Percentiles rank a stretch among this genome's conserved stretches.
Evolutionary conservation across 306 rosid genomes (phyloP).

Genomic region (Geum urbanum): DNA sequence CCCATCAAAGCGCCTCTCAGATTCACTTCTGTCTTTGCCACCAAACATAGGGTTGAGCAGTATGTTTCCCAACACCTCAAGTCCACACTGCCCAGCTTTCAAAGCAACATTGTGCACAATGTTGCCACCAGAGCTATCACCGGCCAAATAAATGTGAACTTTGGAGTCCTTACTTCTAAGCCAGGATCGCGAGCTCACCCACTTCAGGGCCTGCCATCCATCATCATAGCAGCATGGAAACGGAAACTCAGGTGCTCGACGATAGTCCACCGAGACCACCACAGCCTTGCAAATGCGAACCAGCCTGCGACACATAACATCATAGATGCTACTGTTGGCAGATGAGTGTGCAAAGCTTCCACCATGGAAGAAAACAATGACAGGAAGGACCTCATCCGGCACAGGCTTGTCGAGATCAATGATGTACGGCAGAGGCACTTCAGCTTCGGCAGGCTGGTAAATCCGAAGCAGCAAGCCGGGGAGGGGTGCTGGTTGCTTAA

Average conservation of each 20-base stretch:
- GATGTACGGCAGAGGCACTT: constrained; percentile 34
- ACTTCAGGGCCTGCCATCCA: constrained; percentile 81
- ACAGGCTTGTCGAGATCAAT: constrained; percentile 70
- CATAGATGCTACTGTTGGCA: constrained; percentile 86
- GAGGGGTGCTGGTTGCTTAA: constrained; percentile 36
- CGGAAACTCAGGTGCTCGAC: constrained; percentile 83
- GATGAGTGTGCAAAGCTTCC: constrained; percentile 98
- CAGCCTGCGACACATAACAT: constrained; percentile 75
- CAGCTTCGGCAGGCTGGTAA: constrained; percentile 65
- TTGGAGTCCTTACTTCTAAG: constrained; percentile 78
- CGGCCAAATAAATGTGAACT: constrained; percentile 74
- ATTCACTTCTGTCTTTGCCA: constrained; percentile 71
- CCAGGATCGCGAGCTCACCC: constrained; percentile 84
- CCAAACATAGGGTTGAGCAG: constrained; percentile 94
- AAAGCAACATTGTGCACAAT: constrained; percentile 88
- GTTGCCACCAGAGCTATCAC: constrained; percentile 99
- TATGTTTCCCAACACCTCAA: constrained; percentile 73
- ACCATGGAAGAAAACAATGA: constrained; percentile 86
- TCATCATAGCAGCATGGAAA: constrained; percentile 92
- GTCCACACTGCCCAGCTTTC: constrained; percentile 57
- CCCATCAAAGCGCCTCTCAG: constrained; percentile 77
- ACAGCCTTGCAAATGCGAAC: constrained; percentile 80
- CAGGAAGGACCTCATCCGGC: constrained; percentile 59
- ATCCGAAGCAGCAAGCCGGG: constrained; percentile 50
- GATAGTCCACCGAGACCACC: constrained; percentile 79